Percentiles rank a stretch among this genome's conserved stretches.
Evolutionary conservation across 169 alveolate genomes (phyloP).

Genomic region (Cryptosporidium viatorum): DNA sequence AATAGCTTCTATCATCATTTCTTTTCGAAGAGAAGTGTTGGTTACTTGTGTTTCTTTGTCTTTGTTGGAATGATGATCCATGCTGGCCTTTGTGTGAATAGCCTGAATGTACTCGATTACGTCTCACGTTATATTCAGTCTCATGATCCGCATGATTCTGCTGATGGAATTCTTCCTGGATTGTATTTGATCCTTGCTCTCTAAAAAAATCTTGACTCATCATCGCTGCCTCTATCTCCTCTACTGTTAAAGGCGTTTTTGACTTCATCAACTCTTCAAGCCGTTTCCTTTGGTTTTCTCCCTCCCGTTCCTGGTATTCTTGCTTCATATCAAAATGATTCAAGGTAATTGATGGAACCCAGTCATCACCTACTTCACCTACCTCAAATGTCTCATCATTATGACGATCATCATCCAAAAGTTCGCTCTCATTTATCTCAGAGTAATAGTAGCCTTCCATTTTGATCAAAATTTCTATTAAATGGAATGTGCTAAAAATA

Average conservation of each 20-base stretch:
- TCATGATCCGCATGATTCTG: neutral
- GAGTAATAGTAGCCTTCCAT: constrained; percentile 56
- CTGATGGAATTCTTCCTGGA: neutral
- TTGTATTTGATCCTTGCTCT: neutral
- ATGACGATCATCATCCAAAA: constrained; percentile 68
- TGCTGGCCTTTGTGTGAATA: constrained; percentile 4
- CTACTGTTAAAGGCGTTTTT: constrained; percentile 43
- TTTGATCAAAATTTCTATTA: neutral
- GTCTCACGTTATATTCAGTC: neutral
- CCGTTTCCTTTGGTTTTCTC: neutral
- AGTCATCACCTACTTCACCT: constrained; percentile 65
- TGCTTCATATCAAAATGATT: constrained; percentile 25
- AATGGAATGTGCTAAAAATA: neutral
- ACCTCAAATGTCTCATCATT: constrained; percentile 72
- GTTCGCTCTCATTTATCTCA: constrained; percentile 42
- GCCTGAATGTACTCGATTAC: constrained; percentile 10
- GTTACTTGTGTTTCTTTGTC: neutral
- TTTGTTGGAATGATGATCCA: constrained; percentile 3
- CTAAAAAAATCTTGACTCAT: constrained; percentile 54
- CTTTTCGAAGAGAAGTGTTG: neutral
- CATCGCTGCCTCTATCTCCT: constrained; percentile 56
- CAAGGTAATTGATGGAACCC: constrained; percentile 73
- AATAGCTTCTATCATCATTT: constrained; percentile 8
- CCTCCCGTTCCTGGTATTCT: neutral
- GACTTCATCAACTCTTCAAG: constrained; percentile 28